Evolutionary conservation across 2,329 filamentous ascomycete species (phyloP), one percentile per base, ranked within the genome.

Genomic region (Colletotrichum magnum): DNA sequence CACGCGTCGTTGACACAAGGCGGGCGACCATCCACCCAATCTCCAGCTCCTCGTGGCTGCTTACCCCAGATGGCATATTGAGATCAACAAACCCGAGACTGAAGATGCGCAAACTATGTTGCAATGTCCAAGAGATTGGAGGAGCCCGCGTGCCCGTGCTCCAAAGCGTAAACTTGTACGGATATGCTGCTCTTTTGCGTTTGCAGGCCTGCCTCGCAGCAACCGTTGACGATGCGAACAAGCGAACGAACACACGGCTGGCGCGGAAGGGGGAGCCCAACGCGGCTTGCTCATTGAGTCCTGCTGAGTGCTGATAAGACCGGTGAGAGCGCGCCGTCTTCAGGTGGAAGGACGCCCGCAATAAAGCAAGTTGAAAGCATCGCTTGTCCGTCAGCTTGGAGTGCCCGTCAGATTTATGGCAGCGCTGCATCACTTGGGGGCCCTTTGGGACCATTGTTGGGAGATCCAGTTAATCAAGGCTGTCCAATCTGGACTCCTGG

Each of bases 381-480:
- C 50, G 51, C 50, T 56, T 39, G 50, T 52, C 24, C 24, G 43
- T 53, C 24, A 56, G 66, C n/a, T 50, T 10, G 47, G 16, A 43
- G 21, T 47, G 61, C 48, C 50, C 36, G 51, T 58, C 28, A 53
- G 52, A 41, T 58, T 36, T 50, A 48, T 57, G 64, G 57, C 64
- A 60, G 41, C 53, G 39, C 41, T 32, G 61, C 28, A 45, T 32
- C 54, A 50, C 48, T 18, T 26, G 41, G 32, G 32, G 24, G 48
- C 10, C 16, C 56, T 21, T 66, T 60, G 36, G 32, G 62, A 36
- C 56, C 50, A 7, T 41, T 45, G n/a, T 43, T 69, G 66, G 54
- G 43, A 59, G 66, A 69, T 69, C 61, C 62, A 69, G 12, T 69
- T 56, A 66, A 66, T 60, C 66, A 69, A 66, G 66, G 62, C 66